Evolutionary conservation across 2,329 filamentous ascomycete genomes (phyloP), one percentile per base, ranked within the genome.

Genomic region (Colletotrichum sp.): DNA sequence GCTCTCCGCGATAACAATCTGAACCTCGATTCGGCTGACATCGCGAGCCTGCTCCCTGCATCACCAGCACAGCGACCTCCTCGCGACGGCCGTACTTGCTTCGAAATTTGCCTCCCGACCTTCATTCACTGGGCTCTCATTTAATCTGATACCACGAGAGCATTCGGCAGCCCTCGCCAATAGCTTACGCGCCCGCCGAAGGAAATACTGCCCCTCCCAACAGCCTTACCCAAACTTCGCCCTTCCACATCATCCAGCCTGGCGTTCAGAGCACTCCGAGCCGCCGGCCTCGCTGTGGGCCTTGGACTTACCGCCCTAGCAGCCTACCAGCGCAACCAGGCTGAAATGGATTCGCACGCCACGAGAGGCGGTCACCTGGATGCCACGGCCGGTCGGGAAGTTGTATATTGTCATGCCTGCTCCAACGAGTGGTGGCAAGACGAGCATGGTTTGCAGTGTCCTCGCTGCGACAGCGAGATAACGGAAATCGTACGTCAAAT

Each of bases 401-500:
- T 96, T 78, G 93, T 98, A 70, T 97, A 91, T 84, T 99, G 97
- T 85, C 95, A 98, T 85, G 86, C 89, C 76, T 98, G 97, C 86
- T 84, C 90, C 68, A 86, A 94, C 77, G 94, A 98, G 83, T 98
- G 96, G 95, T 95, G 94, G 81, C 88, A 91, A 75, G 91, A 95
- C 75, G 90, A 94, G 77, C 88, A 90, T 78, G 93, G 86, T 30
- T 85, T 98, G 77, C 87, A 86, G 18, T 99, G 97, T 82, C 95
- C 96, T 18, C 84, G 87, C n/a, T 99, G 97, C 82, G 83, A 89
- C 6, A 92, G 92, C 48, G 95, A 98, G 25, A 93, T 95, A 78
- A 95, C 92, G 18, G 96, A 99, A 86, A 95, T 98, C 80, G 96
- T 98, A 88, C 81, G 93, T 88, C 27, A 80, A 72, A 34, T 22